Conservation (phyloP, 257 asterid genomes). For the Coffea eugenioides region DNA sequence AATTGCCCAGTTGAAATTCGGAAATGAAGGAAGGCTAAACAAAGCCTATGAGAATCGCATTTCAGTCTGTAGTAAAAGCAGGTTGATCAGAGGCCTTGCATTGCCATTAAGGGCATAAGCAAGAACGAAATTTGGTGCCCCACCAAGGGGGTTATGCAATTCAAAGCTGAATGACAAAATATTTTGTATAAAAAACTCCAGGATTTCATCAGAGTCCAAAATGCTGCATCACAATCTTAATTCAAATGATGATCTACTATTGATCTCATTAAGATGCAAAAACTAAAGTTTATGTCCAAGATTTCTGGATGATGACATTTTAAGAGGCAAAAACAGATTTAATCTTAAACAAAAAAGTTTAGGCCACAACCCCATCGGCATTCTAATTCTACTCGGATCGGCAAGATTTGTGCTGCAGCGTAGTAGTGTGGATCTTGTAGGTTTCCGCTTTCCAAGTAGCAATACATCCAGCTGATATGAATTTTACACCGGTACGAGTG, state of each 20-base stretch:
- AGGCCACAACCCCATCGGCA: neutral
- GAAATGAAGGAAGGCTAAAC: neutral
- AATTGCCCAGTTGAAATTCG: neutral
- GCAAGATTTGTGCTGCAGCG: too few relatives aligned
- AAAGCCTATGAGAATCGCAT: neutral
- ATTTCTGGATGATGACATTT: too few relatives aligned
- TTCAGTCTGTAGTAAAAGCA: neutral
- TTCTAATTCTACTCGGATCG: too few relatives aligned
- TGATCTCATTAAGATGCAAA: too few relatives aligned
- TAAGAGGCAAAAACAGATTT: neutral
- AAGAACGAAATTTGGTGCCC: neutral
- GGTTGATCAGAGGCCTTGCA: neutral
- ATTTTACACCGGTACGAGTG: neutral
- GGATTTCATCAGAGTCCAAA: neutral
- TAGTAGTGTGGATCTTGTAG: neutral
- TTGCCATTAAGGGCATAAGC: neutral
- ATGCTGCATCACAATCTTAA: neutral
- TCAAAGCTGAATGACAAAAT: neutral
- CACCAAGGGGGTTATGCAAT: neutral
- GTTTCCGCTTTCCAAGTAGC: slow-evolving; percentile 11
- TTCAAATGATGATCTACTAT: neutral
- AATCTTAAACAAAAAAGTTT: neutral
- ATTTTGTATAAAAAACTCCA: too few relatives aligned
- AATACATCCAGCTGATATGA: neutral
- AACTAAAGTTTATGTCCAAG: too few relatives aligned